These are phyloP conservation scores for Leishmania tropica DNA, from an alignment of 208 protist genomes.

Conservation along the genomic window DNA sequence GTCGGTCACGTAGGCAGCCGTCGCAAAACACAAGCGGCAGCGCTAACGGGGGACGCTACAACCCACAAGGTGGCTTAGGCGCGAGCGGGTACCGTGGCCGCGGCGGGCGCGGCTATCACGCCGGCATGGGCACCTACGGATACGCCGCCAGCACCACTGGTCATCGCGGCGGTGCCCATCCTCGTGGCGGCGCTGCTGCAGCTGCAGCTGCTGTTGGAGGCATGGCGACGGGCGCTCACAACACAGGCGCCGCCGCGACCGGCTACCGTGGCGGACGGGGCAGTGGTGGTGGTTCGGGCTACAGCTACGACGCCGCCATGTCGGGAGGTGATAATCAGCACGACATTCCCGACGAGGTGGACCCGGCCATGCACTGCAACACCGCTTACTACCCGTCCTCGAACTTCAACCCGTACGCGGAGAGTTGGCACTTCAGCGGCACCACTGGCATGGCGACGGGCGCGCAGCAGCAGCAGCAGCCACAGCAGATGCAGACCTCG, in stretches of 20 bases:
- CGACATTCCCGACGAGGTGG: conserved; percentile 9
- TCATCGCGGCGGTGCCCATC: conserved; percentile 1
- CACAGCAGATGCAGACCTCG: conserved; percentile 4
- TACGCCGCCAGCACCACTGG: conserved; percentile 13
- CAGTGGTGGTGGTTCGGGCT: background rate
- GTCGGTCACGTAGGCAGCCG: conserved; percentile 15
- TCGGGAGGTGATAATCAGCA: conserved; percentile 5
- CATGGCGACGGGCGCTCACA: background rate
- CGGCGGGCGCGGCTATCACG: conserved; percentile 10
- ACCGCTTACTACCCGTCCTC: conserved; percentile 15
- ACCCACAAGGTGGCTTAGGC: conserved; percentile 1
- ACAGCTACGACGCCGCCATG: conserved; percentile 2
- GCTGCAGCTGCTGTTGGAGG: background rate
- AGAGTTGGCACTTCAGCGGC: conserved; percentile 29
- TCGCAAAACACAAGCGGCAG: conserved; percentile 11
- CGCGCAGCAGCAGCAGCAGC: background rate
- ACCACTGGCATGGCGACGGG: conserved; percentile 11
- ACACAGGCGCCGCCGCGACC: background rate
- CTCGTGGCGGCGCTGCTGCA: background rate
- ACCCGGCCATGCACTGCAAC: conserved; percentile 9
- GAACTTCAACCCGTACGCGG: conserved; percentile 35
- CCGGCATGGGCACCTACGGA: conserved; percentile 12
- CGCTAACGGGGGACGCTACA: conserved; percentile 17
- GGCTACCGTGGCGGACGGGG: conserved; percentile 25
- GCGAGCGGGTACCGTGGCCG: conserved; percentile 12